Percentiles rank a stretch among this genome's conserved stretches.
phyloP scores from a whole-genome alignment of 176 grass and related monocot genomes.

The Ananas comosus region DNA sequence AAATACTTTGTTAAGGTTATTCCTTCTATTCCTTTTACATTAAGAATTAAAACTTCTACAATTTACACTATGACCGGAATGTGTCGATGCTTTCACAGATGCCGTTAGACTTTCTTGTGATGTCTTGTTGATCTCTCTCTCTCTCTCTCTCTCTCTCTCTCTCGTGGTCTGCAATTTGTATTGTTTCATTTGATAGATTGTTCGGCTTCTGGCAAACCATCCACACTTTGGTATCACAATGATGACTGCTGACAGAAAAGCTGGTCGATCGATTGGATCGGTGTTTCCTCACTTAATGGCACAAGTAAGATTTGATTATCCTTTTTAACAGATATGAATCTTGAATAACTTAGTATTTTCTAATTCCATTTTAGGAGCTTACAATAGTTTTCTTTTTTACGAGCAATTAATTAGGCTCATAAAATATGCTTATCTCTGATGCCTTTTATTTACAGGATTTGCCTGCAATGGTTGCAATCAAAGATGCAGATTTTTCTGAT shows the following conservation, averaged over 20 bases:
- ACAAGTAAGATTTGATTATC: slow-evolving; percentile 31
- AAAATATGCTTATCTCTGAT: no score
- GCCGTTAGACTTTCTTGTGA: neutral
- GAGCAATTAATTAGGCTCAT: no score
- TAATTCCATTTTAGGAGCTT: slow-evolving; percentile 2
- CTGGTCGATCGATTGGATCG: slow-evolving; percentile 62
- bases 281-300: slow-evolving; percentile 93
- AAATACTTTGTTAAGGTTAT: neutral
- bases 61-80: no score
- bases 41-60: no score
- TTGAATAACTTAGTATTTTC: neutral
- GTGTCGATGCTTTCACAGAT: no score
- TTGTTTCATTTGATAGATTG: slow-evolving; percentile 46
- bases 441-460: slow-evolving; percentile 47
- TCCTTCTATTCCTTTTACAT: neutral
- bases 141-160: neutral
- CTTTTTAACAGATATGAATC: no score
- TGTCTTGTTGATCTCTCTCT: neutral
- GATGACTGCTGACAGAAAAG: slow-evolving; percentile 97
- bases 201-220: slow-evolving; percentile 80
- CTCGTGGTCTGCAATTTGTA: neutral
- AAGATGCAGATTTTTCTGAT: slow-evolving; percentile 86
- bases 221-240: slow-evolving; percentile 64
- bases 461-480: slow-evolving; percentile 74
- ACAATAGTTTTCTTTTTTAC: no score